A percentile compares a stretch with the other conserved stretches of the same genome.
These are phyloP conservation scores for Pachysandra terminalis DNA, from an alignment of 164 flowering plant genomes.

Conservation along the genomic window DNA sequence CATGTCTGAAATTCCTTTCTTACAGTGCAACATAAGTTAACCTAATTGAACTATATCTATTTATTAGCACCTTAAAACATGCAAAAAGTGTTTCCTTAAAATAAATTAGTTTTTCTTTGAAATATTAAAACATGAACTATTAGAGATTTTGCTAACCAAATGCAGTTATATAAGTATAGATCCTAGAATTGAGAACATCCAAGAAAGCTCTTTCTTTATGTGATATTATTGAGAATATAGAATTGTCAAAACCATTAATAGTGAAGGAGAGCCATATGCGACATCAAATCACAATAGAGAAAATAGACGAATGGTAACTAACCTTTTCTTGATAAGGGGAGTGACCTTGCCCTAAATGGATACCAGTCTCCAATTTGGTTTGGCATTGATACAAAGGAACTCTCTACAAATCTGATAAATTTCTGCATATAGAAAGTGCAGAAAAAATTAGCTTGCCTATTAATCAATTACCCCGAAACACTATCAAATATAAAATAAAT, in stretches of 20 bases:
- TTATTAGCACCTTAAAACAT: no score
- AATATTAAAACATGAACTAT: no score
- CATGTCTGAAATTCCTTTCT: no score
- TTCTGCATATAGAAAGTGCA: slow-evolving; percentile 39
- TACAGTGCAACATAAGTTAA: no score
- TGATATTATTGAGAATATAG: no score
- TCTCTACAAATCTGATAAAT: slow-evolving; percentile 51
- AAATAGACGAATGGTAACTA: neutral
- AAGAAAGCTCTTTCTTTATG: neutral
- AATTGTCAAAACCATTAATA: no score
- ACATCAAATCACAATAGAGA: neutral
- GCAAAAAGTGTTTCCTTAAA: no score
- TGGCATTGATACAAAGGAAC: slow-evolving; percentile 47
- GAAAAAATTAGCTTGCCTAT: neutral
- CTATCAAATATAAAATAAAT: no score
- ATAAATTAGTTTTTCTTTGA: no score
- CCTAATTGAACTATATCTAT: no score
- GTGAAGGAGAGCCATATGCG: neutral
- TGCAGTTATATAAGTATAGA: neutral
- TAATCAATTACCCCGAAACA: neutral
- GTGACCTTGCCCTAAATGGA: slow-evolving; percentile 9
- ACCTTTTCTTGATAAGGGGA: slow-evolving; percentile 25
- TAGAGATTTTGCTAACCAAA: neutral
- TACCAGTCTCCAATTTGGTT: slow-evolving; percentile 13
- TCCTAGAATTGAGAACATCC: neutral